These are phyloP conservation scores for Colletotrichum theobromicola DNA, from an alignment of 2,329 filamentous ascomycete genomes.

Conservation along the genomic window DNA sequence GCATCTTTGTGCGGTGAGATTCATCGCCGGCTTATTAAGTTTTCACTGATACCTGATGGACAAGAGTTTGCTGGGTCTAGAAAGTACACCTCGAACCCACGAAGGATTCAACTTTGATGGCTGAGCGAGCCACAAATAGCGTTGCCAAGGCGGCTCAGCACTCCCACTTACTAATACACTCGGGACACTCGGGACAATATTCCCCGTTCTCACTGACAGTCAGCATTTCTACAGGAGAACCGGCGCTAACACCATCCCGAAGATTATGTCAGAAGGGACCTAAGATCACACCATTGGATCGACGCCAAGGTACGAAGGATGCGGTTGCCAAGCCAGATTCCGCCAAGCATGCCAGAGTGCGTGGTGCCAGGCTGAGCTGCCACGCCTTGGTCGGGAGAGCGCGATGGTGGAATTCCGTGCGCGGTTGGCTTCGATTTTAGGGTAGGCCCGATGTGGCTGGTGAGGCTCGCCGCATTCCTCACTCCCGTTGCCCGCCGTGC, in stretches of 20 bases:
- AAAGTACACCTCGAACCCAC: background rate
- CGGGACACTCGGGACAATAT: background rate
- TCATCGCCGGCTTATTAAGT: background rate
- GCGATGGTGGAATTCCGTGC: background rate
- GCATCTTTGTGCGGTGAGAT: background rate
- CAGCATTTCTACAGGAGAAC: no score
- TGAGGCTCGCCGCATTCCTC: background rate
- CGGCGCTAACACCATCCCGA: background rate
- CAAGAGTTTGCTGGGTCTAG: rapidly evolving
- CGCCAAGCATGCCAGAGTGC: background rate
- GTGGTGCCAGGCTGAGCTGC: background rate
- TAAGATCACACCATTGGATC: background rate
- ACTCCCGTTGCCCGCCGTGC: background rate
- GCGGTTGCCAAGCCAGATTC: background rate
- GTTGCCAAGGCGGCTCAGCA: background rate
- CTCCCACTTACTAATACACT: background rate
- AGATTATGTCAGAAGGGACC: background rate
- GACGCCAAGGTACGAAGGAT: slow-evolving; percentile 2
- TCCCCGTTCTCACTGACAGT: background rate
- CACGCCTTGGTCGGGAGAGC: background rate
- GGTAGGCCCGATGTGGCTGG: background rate
- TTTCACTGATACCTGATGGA: background rate
- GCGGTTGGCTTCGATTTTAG: background rate
- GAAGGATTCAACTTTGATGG: background rate
- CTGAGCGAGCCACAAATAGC: background rate